Evolutionary conservation across 805 yeast species (phyloP).

Genomic region (Trichomonascus vanleenenianus): DNA sequence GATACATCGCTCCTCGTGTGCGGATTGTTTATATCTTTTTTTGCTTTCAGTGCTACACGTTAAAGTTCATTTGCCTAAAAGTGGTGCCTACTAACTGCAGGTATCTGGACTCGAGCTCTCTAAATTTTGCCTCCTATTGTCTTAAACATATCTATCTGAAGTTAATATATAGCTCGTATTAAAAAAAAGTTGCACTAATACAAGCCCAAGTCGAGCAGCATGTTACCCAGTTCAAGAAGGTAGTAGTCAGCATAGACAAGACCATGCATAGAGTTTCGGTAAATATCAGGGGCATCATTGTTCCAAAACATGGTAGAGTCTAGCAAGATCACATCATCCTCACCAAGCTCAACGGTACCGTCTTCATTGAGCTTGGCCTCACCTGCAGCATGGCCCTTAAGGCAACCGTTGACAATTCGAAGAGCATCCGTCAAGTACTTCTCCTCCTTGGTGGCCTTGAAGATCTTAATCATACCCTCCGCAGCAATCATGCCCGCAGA

Average conservation of each 20-base stretch:
- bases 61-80: no score
- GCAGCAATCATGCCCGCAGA: conserved; percentile 27
- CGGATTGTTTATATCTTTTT: no score
- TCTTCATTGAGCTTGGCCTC: conserved; percentile 4
- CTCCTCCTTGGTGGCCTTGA: conserved; percentile 8
- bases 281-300: conserved; percentile 15
- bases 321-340: conserved; percentile 15
- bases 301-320: conserved; percentile 24
- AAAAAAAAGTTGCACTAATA: conserved; percentile 2
- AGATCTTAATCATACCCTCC: conserved; percentile 22
- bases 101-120: no score
- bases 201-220: conserved; percentile 22
- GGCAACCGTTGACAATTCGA: conserved; percentile 16
- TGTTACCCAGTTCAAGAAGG: conserved; percentile 23
- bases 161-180: conserved; percentile 10
- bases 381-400: conserved; percentile 16
- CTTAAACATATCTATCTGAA: conserved; percentile 6
- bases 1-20: no score
- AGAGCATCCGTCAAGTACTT: conserved; percentile 13
- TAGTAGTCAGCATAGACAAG: conserved; percentile 28
- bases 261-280: conserved; percentile 21
- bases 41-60: no score
- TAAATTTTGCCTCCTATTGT: no score
- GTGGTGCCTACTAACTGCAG: no score
- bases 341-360: not conserved